Conservation (phyloP, 495 filamentous ascomycete genomes). For the Amorphotheca resinae region DNA sequence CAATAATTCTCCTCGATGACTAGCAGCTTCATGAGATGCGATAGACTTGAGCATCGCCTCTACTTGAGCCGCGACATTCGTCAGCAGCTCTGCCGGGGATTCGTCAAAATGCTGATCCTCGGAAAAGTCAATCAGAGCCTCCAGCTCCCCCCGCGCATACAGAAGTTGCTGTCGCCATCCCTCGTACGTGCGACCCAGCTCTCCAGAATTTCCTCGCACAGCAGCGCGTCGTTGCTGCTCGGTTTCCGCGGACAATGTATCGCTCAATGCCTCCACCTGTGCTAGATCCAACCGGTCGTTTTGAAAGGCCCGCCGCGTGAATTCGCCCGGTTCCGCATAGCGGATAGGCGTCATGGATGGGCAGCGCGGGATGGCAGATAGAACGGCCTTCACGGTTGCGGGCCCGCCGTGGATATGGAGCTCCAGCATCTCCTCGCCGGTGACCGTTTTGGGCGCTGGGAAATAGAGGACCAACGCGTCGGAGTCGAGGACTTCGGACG, state of each 20-base stretch:
- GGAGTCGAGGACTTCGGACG: constrained; percentile 54
- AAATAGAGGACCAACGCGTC: constrained; percentile 81
- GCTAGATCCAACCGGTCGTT: constrained; percentile 77
- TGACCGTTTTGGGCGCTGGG: constrained; percentile 69
- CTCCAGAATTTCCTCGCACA: constrained; percentile 60
- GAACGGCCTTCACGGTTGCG: constrained; percentile 75
- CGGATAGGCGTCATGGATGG: constrained; percentile 40
- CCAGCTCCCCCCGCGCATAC: constrained; percentile 76
- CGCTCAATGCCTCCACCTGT: constrained; percentile 87
- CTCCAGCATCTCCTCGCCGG: constrained; percentile 86
- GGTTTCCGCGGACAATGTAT: constrained; percentile 74
- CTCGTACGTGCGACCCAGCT: constrained; percentile 70
- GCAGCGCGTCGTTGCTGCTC: constrained; percentile 86
- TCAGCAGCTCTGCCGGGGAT: constrained; percentile 56
- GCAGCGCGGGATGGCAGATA: constrained; percentile 51
- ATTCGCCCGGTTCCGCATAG: constrained; percentile 92
- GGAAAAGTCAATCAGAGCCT: constrained; percentile 91
- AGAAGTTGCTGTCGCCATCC: constrained; percentile 66
- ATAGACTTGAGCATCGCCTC: constrained; percentile 46
- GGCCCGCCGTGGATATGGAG: constrained; percentile 88
- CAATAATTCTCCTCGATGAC: constrained; percentile 72
- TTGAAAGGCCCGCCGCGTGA: constrained; percentile 84
- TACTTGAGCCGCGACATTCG: constrained; percentile 54
- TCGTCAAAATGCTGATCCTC: constrained; percentile 98
- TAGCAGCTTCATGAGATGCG: constrained; percentile 55